These are phyloP conservation scores for Nannochloropsis gaditana DNA, from an alignment of 108 stramenopile species.

Conservation along the genomic window DNA sequence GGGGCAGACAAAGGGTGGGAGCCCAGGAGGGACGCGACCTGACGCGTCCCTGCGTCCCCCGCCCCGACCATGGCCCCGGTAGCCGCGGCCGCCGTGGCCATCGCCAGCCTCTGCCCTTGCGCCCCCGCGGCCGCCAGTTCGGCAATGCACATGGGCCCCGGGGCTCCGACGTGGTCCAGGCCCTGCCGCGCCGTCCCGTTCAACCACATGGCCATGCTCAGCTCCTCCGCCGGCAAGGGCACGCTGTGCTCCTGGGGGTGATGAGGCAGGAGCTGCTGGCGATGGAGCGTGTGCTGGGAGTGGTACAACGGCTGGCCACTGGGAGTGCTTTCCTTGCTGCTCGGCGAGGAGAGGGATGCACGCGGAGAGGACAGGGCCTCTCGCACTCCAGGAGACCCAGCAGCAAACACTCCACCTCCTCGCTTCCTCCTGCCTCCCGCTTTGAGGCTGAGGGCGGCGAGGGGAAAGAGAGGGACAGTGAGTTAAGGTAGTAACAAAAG, in stretches of 20 bases:
- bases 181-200: background rate
- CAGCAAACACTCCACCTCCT: background rate
- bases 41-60: no score
- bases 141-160: no score
- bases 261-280: slow-evolving; percentile 1
- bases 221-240: background rate
- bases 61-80: no score
- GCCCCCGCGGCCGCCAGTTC: no score
- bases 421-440: background rate
- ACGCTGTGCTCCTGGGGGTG: background rate
- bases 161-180: no score
- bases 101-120: no score
- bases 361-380: background rate
- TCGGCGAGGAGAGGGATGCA: background rate
- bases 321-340: background rate
- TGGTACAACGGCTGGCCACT: background rate
- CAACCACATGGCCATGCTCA: slow-evolving; percentile 11
- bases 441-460: background rate
- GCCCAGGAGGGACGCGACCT: no score
- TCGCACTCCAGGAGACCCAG: background rate
- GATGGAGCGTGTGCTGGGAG: background rate
- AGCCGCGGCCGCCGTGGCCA: no score
- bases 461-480: background rate
- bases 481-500: no score
- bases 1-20: background rate